Conservation (phyloP, 768 basidiomycete genomes). For the Rhodotorula taiwanensis region DNA sequence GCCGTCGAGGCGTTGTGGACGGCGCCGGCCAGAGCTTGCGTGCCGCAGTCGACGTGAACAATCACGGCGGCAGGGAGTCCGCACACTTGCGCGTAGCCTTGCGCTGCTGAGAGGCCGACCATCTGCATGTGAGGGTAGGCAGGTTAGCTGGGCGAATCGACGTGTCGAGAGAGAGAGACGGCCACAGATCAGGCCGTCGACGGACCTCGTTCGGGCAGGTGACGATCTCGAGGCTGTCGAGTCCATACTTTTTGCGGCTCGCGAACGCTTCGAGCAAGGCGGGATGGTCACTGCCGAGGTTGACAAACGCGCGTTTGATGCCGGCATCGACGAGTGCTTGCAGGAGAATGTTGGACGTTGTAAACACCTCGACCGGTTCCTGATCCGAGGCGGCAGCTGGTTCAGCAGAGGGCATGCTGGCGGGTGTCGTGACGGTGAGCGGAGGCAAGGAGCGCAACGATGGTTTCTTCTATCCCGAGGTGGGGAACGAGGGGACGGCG, state of each 20-base stretch:
- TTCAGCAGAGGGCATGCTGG: too few relatives aligned
- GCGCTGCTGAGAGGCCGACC: constrained; percentile 66
- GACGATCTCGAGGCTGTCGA: constrained; percentile 53
- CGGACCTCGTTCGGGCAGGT: constrained; percentile 61
- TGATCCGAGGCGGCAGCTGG: too few relatives aligned
- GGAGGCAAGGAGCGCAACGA: too few relatives aligned
- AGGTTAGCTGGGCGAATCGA: background rate
- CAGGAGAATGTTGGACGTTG: constrained; percentile 60
- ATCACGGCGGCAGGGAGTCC: constrained; percentile 65
- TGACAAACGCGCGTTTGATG: constrained; percentile 30
- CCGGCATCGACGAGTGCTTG: constrained; percentile 39
- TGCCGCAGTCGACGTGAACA: constrained; percentile 53
- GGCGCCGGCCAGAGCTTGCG: constrained; percentile 61
- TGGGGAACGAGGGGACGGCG: background rate
- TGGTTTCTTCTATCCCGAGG: too few relatives aligned
- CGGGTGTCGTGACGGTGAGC: too few relatives aligned
- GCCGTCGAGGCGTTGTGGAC: constrained; percentile 64
- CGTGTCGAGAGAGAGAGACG: background rate
- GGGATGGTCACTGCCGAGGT: constrained; percentile 69
- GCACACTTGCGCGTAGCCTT: constrained; percentile 62
- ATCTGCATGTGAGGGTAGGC: constrained; percentile 44
- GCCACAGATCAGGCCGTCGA: background rate
- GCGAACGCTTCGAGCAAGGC: constrained; percentile 64
- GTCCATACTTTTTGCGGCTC: constrained; percentile 50
- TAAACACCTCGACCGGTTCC: constrained; percentile 46